These are phyloP conservation scores for Annulohypoxylon stygium DNA, from an alignment of 495 filamentous ascomycete species.

Conservation along the genomic window DNA sequence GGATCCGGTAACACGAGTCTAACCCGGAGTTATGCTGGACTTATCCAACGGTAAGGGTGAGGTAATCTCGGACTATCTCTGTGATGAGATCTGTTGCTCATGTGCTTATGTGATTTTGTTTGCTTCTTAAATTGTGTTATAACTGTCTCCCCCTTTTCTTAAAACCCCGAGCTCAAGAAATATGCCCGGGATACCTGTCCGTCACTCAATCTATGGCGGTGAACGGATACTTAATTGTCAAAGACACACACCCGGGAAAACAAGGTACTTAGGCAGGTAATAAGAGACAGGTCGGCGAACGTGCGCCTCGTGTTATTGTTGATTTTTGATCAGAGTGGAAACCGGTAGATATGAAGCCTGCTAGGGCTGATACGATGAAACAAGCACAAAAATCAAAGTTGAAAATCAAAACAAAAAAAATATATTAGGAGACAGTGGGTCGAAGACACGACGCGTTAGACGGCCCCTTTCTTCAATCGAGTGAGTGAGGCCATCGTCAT, in stretches of 20 bases:
- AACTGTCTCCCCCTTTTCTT: constrained; percentile 10
- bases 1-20: constrained; percentile 2
- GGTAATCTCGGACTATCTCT: constrained; percentile 6
- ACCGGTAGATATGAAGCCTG: not conserved
- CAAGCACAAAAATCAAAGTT: constrained; percentile 6
- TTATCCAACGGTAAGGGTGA: constrained; percentile 5
- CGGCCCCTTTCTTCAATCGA: constrained; percentile 37
- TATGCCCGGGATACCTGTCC: constrained; percentile 2
- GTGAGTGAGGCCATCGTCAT: constrained; percentile 46
- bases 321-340: constrained; percentile 5
- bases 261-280: not conserved
- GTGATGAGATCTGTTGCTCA: not conserved
- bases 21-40: not conserved
- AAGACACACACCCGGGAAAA: not conserved
- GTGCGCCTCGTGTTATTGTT: not conserved
- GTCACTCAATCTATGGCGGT: not conserved
- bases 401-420: constrained; percentile 17
- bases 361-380: not conserved
- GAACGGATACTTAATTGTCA: not conserved
- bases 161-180: not conserved
- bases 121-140: constrained; percentile 21
- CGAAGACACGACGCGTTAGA: constrained; percentile 24
- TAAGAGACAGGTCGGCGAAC: not conserved
- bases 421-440: constrained; percentile 21
- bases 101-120: constrained; percentile 13